Base-by-base conservation (phyloP, 169 alveolate genomes). In the Babesia divergens region DNA sequence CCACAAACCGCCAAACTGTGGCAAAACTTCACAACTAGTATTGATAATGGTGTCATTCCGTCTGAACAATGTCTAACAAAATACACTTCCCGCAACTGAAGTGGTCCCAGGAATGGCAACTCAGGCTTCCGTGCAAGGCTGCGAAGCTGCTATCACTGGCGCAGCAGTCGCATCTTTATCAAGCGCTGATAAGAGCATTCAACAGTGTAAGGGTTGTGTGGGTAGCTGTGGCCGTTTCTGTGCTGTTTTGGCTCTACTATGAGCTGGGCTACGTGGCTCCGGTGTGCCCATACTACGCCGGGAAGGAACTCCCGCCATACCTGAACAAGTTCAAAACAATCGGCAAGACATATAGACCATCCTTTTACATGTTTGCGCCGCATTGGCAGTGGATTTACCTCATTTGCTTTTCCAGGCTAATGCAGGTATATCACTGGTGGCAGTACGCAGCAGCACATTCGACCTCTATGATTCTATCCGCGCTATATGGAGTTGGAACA, bases 251-350 rank as follows among this genome's bases (percentile, higher is more conserved):
- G 69, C 80, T 69, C n/a, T 80, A 80, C 60, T 80, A 80, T 28
- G 84, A 80, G 71, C 37, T 80, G 35, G 34, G 31, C 16, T 69
- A 46, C 40, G 83, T 70, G 28, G 35, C 88, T 20, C 83, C 82
- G 8, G 88, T 68, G 7, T 80, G 88, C 20, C 59, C 88, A 1
- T 80, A 59, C 37, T 80, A 47, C 59, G 26, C 88, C 1, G 88
- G 88, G 28, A 37, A 53, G 4, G 65, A 42, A n/a, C 70, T 70
- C 11, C 66, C 88, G 6, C 46, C 80, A 16, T 44, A 31, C 28
- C 54, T 80, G 8, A 69, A 70, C 51, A 68, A 35, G 37, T 80
- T 68, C 51, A 22, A 38, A 2, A 40, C 83, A 1, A 44, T 80
- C 22, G 82, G 82, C 6, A 80, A 55, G 60, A 49, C 80, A 7